Evolutionary conservation across 2,329 filamentous ascomycete species (phyloP).

Genomic region (Claviceps capensis): DNA sequence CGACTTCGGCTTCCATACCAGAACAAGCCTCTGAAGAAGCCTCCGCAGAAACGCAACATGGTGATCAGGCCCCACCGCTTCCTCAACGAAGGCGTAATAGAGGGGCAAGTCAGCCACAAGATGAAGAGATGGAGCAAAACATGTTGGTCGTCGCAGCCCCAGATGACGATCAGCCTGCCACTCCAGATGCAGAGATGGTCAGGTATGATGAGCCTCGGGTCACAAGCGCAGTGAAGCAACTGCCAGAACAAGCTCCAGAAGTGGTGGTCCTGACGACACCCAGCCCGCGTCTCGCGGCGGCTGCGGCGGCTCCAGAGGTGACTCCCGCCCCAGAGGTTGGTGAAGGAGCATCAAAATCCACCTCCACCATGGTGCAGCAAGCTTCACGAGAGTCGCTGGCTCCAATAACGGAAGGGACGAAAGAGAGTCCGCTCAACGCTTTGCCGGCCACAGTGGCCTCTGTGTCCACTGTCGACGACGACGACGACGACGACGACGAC

Average conservation of each 20-base stretch:
- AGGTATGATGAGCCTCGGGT: slow-evolving; percentile 9
- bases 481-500: slow-evolving; percentile 10
- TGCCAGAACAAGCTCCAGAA: background rate
- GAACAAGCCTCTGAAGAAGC: slow-evolving; percentile 9
- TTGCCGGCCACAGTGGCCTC: slow-evolving; percentile 6
- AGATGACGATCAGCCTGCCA: slow-evolving; percentile 44
- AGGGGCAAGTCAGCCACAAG: slow-evolving; percentile 20
- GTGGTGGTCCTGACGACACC: background rate
- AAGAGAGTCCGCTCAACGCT: slow-evolving; percentile 5
- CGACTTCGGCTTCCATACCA: slow-evolving; percentile 30
- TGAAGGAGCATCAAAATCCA: background rate
- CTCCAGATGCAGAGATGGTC: slow-evolving; percentile 28
- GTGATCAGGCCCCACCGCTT: slow-evolving; percentile 28
- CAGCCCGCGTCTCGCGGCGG: background rate
- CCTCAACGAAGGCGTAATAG: slow-evolving; percentile 29
- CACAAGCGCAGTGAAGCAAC: background rate
- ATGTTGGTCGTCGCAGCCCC: slow-evolving; percentile 54
- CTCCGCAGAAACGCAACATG: slow-evolving; percentile 12
- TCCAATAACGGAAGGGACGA: background rate
- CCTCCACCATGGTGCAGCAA: background rate
- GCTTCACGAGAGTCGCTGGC: background rate
- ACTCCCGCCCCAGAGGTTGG: background rate
- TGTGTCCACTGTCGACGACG: slow-evolving; percentile 3
- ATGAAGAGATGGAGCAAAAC: slow-evolving; percentile 30
- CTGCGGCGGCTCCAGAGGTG: background rate